A percentile compares a stretch with the other conserved stretches of the same genome.
phyloP scores from a whole-genome alignment of 2,329 filamentous ascomycete genomes.

The Leptosphaerulina australis region DNA sequence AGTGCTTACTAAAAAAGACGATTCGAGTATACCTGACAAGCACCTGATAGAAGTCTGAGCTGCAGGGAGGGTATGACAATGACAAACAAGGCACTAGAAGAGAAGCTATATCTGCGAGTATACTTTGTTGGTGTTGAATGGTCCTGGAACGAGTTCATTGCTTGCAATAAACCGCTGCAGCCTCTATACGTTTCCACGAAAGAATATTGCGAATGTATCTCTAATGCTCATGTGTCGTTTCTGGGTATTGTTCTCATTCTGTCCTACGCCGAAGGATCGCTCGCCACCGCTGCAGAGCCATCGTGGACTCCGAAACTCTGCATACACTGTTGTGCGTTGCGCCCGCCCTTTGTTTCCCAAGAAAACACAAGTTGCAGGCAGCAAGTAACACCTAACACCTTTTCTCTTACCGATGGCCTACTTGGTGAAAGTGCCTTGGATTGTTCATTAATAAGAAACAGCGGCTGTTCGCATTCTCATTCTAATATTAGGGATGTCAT shows the following conservation, averaged over 20 bases:
- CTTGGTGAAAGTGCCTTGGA: background rate
- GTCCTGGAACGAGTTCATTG: background rate
- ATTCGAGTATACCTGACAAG: background rate
- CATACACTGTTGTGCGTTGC: background rate
- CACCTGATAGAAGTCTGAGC: background rate
- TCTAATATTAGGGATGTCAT: slow-evolving; percentile 16
- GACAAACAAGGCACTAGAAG: background rate
- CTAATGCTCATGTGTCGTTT: background rate
- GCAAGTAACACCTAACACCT: slow-evolving; percentile 21
- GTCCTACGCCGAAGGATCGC: slow-evolving; percentile 3
- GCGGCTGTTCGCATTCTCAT: background rate
- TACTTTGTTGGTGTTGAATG: background rate
- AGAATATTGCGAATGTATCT: background rate
- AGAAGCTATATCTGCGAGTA: background rate
- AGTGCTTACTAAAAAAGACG: background rate
- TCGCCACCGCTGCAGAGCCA: slow-evolving; percentile 11
- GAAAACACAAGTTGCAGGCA: slow-evolving; percentile 5
- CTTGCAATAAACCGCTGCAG: background rate
- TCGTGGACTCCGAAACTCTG: slow-evolving; percentile 19
- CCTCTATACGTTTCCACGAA: background rate
- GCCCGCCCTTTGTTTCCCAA: background rate
- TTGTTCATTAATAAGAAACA: slow-evolving; percentile 8
- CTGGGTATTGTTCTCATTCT: background rate
- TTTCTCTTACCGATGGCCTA: background rate
- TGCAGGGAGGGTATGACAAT: slow-evolving; percentile 3